Evolutionary conservation across 148 eudicot species (phyloP).

Genomic region (Silene latifolia): DNA sequence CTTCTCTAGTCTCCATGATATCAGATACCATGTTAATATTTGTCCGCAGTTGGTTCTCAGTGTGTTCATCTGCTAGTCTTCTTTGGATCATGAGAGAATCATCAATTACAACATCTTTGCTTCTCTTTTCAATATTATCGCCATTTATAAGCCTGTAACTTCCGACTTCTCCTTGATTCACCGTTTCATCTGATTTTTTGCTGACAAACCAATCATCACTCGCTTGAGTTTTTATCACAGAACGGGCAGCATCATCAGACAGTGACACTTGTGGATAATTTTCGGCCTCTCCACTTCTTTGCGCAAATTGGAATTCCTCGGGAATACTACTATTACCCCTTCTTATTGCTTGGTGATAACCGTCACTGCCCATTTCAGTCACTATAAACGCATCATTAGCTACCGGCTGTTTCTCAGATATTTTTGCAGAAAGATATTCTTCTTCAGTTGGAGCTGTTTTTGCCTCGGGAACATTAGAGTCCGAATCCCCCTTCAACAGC

Average conservation of each 20-base stretch:
- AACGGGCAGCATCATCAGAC: constrained; percentile 32
- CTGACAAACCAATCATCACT: constrained; percentile 56
- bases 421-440: constrained; percentile 20
- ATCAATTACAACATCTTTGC: constrained; percentile 42
- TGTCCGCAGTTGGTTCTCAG: constrained; percentile 32
- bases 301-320: constrained; percentile 50
- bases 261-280: constrained; percentile 25
- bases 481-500: constrained; percentile 56
- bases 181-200: constrained; percentile 32
- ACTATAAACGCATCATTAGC: constrained; percentile 48
- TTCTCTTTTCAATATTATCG: constrained; percentile 35
- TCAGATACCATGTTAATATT: constrained; percentile 49
- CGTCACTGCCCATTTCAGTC: constrained; percentile 35
- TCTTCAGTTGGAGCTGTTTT: constrained; percentile 30
- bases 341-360: constrained; percentile 29
- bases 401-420: constrained; percentile 22
- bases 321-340: constrained; percentile 24
- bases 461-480: constrained; percentile 22
- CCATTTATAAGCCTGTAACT: constrained; percentile 35
- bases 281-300: constrained; percentile 34
- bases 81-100: constrained; percentile 74
- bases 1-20: constrained; percentile 29
- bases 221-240: constrained; percentile 33
- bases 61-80: constrained; percentile 23
- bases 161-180: constrained; percentile 21